phyloP scores from a whole-genome alignment of 106 monocot species.

The Alisma plantagoaquatica region DNA sequence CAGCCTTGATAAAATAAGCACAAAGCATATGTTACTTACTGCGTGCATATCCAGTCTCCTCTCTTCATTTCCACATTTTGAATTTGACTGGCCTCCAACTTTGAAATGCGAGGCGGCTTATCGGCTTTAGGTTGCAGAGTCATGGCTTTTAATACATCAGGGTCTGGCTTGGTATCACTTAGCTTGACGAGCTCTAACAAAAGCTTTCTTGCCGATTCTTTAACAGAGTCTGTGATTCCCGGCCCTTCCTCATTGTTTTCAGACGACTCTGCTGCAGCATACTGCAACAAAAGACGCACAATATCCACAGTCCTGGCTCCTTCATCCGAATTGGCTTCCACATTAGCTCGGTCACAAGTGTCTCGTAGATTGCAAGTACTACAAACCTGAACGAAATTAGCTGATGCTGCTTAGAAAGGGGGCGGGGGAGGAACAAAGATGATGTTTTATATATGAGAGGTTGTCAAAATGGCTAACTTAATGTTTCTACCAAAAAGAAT shows the following conservation, averaged over 20 bases:
- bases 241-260: constrained; percentile 23
- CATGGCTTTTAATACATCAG: constrained; percentile 33
- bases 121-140: constrained; percentile 8
- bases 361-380: constrained; percentile 54
- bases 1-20: too few species aligned
- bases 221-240: constrained; percentile 24
- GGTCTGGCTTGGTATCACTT: constrained; percentile 72
- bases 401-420: too few species aligned
- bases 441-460: too few species aligned
- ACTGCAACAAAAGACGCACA: constrained; percentile 67
- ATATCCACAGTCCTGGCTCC: constrained; percentile 78
- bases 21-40: constrained; percentile 48
- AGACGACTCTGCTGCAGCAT: constrained; percentile 45
- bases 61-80: constrained; percentile 77
- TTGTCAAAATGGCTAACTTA: too few species aligned
- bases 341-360: constrained; percentile 83
- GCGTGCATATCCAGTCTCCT: constrained; percentile 93
- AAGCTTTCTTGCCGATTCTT: constrained; percentile 60
- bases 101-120: constrained; percentile 1
- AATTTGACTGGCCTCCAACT: constrained; percentile 1
- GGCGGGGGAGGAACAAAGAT: too few species aligned
- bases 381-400: constrained; percentile 51
- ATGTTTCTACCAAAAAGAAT: too few species aligned
- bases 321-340: constrained; percentile 36
- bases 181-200: constrained; percentile 55